phyloP scores from a whole-genome alignment of 805 yeast genomes.

The Danielia oregonensis region DNA sequence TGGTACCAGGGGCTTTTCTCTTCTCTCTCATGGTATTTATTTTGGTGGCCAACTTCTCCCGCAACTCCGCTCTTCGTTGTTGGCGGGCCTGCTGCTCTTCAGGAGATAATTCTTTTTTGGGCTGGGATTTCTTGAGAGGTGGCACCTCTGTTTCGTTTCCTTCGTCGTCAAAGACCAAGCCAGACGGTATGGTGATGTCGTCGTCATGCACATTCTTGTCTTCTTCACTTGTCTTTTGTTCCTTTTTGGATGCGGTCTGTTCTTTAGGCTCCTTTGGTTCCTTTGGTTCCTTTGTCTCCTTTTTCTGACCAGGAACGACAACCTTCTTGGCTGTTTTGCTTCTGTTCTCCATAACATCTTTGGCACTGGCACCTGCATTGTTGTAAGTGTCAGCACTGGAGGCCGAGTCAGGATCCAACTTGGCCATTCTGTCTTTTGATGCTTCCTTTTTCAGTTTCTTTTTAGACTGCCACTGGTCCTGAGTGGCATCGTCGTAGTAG shows the following conservation, averaged over 20 bases:
- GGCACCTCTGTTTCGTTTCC: conserved; percentile 45
- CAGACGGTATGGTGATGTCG: conserved; percentile 16
- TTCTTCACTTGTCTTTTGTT: neutral
- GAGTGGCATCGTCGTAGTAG: conserved; percentile 86
- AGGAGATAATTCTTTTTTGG: conserved; percentile 27
- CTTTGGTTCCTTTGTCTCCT: conserved; percentile 4
- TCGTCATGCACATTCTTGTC: conserved; percentile 7
- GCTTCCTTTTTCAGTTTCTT: conserved; percentile 67
- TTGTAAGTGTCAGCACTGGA: conserved; percentile 40
- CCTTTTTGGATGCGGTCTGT: conserved; percentile 12
- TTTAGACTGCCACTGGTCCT: conserved; percentile 86
- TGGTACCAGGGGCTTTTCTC: conserved; percentile 90
- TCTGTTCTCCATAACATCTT: conserved; percentile 54
- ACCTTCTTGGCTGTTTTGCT: conserved; percentile 53
- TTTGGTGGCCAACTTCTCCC: conserved; percentile 74
- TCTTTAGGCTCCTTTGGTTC: conserved; percentile 5
- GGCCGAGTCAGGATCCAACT: conserved; percentile 66
- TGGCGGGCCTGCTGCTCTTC: conserved; percentile 50
- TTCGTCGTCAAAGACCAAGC: conserved; percentile 66
- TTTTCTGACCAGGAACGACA: conserved; percentile 30
- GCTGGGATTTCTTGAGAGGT: conserved; percentile 3
- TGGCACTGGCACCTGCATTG: conserved; percentile 48
- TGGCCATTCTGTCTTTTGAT: conserved; percentile 58
- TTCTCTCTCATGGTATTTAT: conserved; percentile 67
- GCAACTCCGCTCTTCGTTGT: conserved; percentile 60